Evolutionary conservation across 139 green algal genomes (phyloP).

Genomic region (Tetradesmus obliquus): DNA sequence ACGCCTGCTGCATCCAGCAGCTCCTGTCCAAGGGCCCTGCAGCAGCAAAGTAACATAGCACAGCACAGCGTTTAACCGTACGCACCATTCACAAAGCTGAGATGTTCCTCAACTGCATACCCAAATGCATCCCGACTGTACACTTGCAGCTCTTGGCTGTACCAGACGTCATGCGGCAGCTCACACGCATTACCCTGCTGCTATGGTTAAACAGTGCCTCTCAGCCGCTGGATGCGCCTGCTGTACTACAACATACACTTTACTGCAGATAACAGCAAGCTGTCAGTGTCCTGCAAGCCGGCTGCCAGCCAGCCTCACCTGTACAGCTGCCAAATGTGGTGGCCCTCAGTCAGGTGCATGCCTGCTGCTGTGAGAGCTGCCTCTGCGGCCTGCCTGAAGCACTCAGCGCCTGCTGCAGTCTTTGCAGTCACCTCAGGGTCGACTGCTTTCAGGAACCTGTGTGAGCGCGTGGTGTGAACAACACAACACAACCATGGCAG

Average conservation of each 20-base stretch:
- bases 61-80: neutral
- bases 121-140: too few species aligned
- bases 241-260: neutral
- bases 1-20: conserved; percentile 40
- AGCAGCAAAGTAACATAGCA: too few species aligned
- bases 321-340: conserved; percentile 68
- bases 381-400: conserved; percentile 71
- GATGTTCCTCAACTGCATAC: too few species aligned
- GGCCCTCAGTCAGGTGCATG: conserved; percentile 71
- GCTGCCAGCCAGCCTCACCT: conserved; percentile 47
- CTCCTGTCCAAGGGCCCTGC: conserved; percentile 58
- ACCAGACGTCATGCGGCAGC: too few species aligned
- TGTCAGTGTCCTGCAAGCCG: neutral
- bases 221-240: too few species aligned
- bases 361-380: conserved; percentile 71
- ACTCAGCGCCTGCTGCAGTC: conserved; percentile 45
- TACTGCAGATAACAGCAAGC: neutral
- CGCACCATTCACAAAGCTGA: neutral
- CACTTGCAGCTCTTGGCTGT: too few species aligned
- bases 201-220: too few species aligned
- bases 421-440: conserved; percentile 53
- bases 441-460: conserved; percentile 61
- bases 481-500: too few species aligned
- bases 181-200: too few species aligned
- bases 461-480: too few species aligned